Base-by-base conservation (phyloP, 202 grass and related monocot species). In the Tripidium arundinaceum region DNA sequence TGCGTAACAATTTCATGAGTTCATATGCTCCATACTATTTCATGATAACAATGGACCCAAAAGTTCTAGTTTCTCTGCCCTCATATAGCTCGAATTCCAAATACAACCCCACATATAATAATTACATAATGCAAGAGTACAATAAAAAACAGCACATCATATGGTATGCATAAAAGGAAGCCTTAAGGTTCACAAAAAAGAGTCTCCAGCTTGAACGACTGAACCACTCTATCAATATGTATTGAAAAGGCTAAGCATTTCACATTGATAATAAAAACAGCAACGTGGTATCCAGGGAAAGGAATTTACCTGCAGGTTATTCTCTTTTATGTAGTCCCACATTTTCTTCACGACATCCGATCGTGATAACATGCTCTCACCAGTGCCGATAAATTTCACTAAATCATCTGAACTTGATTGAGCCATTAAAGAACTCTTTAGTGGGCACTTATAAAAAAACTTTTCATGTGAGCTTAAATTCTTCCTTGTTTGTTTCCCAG, bases 291-390 rank as follows among this genome's bases (percentile, higher is more conserved):
- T 68, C 27, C n/a, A 79, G 62, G 78, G 38, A 40, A 75, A 74
- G 40, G 73, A 75, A 58, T 65, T 50, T 91, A 98, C 95, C 95
- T 98, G 95, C 28, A 94, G 87, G 73, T 98, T 83, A 68, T 98
- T 94, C 61, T 89, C 75, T 91, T 98, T 98, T 78, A 98, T 94
- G 80, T n/a, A n/a, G n/a, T n/a, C n/a, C n/a, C n/a, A n/a, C n/a
- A n/a, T n/a, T n/a, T n/a, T n/a, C n/a, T n/a, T n/a, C n/a, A n/a
- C n/a, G n/a, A n/a, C n/a, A n/a, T n/a, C n/a, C n/a, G n/a, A n/a
- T n/a, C n/a, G n/a, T n/a, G n/a, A n/a, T n/a, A n/a, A n/a, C n/a
- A n/a, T n/a, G n/a, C n/a, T n/a, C n/a, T n/a, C n/a, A n/a, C n/a
- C n/a, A n/a, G n/a, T n/a, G n/a, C n/a, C n/a, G n/a, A n/a, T n/a